Evolutionary conservation across 140 eudicot genomes (phyloP).

Genomic region (Erigeron philadelphicus): DNA sequence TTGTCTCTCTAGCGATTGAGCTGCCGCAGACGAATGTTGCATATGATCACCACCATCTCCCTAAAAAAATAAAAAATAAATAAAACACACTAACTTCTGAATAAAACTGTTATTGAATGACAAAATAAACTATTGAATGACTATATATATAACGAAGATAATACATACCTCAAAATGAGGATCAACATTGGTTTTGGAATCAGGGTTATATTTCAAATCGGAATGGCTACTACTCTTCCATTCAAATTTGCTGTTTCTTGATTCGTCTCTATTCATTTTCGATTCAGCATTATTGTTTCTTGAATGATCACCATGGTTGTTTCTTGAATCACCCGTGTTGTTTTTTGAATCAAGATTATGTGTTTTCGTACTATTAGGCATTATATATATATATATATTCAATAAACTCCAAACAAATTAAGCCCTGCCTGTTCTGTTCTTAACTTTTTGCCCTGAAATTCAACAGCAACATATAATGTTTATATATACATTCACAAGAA

Average conservation of each 20-base stretch:
- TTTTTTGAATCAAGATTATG: constrained; percentile 18
- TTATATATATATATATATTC: not conserved
- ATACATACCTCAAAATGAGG: constrained; percentile 23
- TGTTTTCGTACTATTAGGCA: constrained; percentile 22
- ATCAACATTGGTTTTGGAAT: constrained; percentile 26
- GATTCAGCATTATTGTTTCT: constrained; percentile 18
- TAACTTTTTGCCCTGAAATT: constrained; percentile 16
- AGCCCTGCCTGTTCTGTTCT: too few relatives aligned
- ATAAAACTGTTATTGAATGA: not conserved
- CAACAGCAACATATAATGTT: not conserved
- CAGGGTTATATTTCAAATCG: constrained; percentile 26
- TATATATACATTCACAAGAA: not conserved
- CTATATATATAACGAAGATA: not conserved
- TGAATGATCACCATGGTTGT: constrained; percentile 12
- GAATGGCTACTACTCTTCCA: constrained; percentile 23
- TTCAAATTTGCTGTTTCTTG: constrained; percentile 22
- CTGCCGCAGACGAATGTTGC: constrained; percentile 29
- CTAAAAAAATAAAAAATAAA: constrained; percentile 22
- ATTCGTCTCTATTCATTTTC: constrained; percentile 31
- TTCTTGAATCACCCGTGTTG: constrained; percentile 17
- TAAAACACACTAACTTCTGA: too few relatives aligned
- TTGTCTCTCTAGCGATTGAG: constrained; percentile 26
- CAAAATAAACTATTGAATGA: not conserved
- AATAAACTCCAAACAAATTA: not conserved
- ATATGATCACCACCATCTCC: constrained; percentile 46